Conservation (phyloP, 2,329 filamentous ascomycete genomes). For the Calonectria pauciramosa region DNA sequence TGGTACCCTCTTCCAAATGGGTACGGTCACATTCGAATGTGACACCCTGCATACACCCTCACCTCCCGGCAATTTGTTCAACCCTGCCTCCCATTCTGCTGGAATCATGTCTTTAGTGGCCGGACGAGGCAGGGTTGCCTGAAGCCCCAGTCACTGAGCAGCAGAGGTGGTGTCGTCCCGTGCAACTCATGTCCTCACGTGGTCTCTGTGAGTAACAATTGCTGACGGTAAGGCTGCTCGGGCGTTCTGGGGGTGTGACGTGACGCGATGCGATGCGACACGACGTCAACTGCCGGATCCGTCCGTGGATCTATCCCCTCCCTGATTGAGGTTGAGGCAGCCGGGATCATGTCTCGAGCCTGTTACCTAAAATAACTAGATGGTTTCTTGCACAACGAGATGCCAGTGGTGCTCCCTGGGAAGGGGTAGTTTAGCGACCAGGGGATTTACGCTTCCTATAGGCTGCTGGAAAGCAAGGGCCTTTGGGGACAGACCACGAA, state of each 20-base stretch:
- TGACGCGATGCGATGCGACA: slow-evolving; percentile 12
- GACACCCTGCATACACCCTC: slow-evolving; percentile 31
- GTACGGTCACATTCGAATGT: slow-evolving; percentile 27
- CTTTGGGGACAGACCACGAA: slow-evolving; percentile 8
- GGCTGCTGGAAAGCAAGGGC: slow-evolving; percentile 11
- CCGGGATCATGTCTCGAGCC: slow-evolving; percentile 16
- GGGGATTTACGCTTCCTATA: not conserved
- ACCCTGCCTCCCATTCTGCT: slow-evolving; percentile 30
- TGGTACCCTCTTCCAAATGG: slow-evolving; percentile 24
- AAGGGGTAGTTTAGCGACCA: not conserved
- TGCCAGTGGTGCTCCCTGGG: slow-evolving; percentile 2
- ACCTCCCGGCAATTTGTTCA: slow-evolving; percentile 34
- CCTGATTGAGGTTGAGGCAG: slow-evolving; percentile 19
- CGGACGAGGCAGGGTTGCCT: slow-evolving; percentile 33
- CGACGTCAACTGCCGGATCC: slow-evolving; percentile 22
- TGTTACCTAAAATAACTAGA: slow-evolving; percentile 26
- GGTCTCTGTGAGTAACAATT: slow-evolving; percentile 32
- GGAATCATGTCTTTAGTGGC: slow-evolving; percentile 27
- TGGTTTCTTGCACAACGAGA: slow-evolving; percentile 10
- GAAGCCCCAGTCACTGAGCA: slow-evolving; percentile 26
- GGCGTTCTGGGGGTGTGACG: slow-evolving; percentile 15
- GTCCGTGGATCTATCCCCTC: slow-evolving; percentile 16
- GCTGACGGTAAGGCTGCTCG: slow-evolving; percentile 41
- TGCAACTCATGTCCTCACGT: slow-evolving; percentile 38
- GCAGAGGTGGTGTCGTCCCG: slow-evolving; percentile 22